A percentile compares a stretch with the other conserved stretches of the same genome.
Evolutionary conservation across 2,329 filamentous ascomycete species (phyloP).

Genomic region (Colletotrichum sp.): DNA sequence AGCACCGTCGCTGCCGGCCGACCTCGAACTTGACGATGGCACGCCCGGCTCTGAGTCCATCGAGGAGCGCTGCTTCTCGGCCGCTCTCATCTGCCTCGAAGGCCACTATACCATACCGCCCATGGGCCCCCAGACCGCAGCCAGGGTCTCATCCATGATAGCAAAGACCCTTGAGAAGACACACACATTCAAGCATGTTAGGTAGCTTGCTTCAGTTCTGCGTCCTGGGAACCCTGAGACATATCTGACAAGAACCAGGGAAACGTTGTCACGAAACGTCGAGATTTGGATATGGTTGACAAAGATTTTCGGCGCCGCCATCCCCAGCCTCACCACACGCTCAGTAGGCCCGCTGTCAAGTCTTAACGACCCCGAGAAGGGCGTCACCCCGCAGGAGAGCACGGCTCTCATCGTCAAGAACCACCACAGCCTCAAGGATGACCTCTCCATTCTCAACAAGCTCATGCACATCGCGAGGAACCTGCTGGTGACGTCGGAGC

Average conservation of each 20-base stretch:
- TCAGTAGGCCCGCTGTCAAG: conserved; percentile 62
- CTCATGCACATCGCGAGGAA: conserved; percentile 71
- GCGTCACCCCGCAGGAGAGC: conserved; percentile 65
- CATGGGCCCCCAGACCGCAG: conserved; percentile 61
- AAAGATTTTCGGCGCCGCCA: conserved; percentile 64
- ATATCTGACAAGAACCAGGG: conserved; percentile 41
- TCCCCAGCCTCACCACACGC: conserved; percentile 64
- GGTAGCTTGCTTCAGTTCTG: conserved; percentile 40
- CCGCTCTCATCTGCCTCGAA: conserved; percentile 65
- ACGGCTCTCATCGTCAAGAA: conserved; percentile 68
- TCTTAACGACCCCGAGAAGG: conserved; percentile 58
- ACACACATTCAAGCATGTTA: conserved; percentile 63
- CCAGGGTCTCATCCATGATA: conserved; percentile 62
- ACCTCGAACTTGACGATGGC: conserved; percentile 27
- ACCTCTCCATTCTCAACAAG: conserved; percentile 68
- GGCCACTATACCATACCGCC: conserved; percentile 63
- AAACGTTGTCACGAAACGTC: conserved; percentile 65
- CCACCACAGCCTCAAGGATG: conserved; percentile 64
- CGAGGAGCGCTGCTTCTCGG: conserved; percentile 68
- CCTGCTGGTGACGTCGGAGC: conserved; percentile 67
- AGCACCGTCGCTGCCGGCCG: conserved; percentile 12
- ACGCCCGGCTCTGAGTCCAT: conserved; percentile 51
- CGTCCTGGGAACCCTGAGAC: neutral
- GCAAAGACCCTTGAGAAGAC: conserved; percentile 68
- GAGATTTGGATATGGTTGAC: conserved; percentile 71